A percentile compares a stretch with the other conserved stretches of the same genome.
Evolutionary conservation across 1,284 basidiomycete genomes (phyloP).

Genomic region (Cutaneotrichosporon arboriforme): DNA sequence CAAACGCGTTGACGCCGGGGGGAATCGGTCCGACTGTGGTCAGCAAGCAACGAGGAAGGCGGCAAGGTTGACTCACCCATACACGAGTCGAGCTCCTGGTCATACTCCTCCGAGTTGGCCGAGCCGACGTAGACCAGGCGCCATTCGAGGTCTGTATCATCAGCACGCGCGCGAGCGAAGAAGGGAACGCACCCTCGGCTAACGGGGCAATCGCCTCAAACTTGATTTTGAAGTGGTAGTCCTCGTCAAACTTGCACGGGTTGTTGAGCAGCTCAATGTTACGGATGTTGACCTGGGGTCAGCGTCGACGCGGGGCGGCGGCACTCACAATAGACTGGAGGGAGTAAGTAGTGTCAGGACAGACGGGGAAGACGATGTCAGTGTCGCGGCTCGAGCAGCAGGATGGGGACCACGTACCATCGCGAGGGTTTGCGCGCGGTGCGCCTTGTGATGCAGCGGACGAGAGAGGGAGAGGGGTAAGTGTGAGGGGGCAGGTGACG

Average conservation of each 20-base stretch:
- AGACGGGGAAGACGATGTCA: neutral
- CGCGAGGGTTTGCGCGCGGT: neutral
- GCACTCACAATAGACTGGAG: conserved; percentile 41
- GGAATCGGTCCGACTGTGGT: conserved; percentile 80
- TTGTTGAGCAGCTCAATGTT: conserved; percentile 77
- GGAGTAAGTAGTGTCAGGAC: neutral
- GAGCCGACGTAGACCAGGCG: conserved; percentile 94
- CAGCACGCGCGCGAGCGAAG: no score
- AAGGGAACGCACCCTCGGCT: conserved; percentile 65
- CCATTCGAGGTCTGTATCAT: conserved; percentile 83
- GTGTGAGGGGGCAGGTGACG: neutral
- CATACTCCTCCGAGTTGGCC: conserved; percentile 81
- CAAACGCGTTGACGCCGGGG: conserved; percentile 90
- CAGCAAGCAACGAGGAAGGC: neutral
- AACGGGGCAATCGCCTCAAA: conserved; percentile 95
- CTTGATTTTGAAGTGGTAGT: conserved; percentile 90
- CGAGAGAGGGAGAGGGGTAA: neutral
- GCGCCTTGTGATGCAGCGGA: neutral
- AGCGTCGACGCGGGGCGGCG: neutral
- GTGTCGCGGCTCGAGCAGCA: neutral
- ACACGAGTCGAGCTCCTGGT: conserved; percentile 93
- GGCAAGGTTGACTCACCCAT: conserved; percentile 54
- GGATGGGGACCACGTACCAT: conserved; percentile 3
- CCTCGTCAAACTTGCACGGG: conserved; percentile 82
- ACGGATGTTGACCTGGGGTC: conserved; percentile 48